Percentiles rank a stretch among this genome's conserved stretches.
Evolutionary conservation across 2,329 filamentous ascomycete species (phyloP).

Genomic region (Cryphonectria naterciae): DNA sequence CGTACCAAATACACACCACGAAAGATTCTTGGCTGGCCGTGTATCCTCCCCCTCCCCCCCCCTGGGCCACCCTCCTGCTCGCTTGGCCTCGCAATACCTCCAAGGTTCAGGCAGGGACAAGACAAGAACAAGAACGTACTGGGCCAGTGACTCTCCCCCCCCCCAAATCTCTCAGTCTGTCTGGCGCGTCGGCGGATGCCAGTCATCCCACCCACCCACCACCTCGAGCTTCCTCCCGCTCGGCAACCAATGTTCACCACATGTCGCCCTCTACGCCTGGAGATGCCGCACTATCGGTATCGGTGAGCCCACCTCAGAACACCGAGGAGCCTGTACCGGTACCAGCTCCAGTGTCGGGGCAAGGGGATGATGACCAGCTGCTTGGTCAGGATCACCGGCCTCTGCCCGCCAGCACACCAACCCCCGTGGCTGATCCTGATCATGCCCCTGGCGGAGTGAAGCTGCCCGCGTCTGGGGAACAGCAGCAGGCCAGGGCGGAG

Average conservation of each 20-base stretch:
- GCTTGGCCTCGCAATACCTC: neutral
- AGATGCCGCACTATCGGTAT: slow-evolving; percentile 54
- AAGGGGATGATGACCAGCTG: slow-evolving; percentile 11
- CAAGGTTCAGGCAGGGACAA: neutral
- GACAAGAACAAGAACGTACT: neutral
- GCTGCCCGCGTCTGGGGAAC: slow-evolving; percentile 22
- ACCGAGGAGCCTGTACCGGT: slow-evolving; percentile 43
- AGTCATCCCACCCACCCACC: slow-evolving; percentile 37
- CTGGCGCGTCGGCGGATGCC: slow-evolving; percentile 29
- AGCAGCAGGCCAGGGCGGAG: slow-evolving; percentile 14
- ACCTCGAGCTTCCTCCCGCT: slow-evolving; percentile 39
- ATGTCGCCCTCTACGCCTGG: slow-evolving; percentile 58
- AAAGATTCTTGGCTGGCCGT: slow-evolving; percentile 11
- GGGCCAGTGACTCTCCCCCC: neutral
- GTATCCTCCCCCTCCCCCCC: slow-evolving; percentile 4
- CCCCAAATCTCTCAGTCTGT: neutral
- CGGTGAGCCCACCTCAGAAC: slow-evolving; percentile 30
- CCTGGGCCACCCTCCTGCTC: neutral
- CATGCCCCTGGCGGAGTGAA: slow-evolving; percentile 24
- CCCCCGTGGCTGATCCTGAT: slow-evolving; percentile 3
- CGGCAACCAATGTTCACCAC: slow-evolving; percentile 55
- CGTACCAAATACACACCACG: slow-evolving; percentile 21
- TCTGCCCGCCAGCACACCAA: slow-evolving; percentile 6
- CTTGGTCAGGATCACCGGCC: slow-evolving; percentile 18
- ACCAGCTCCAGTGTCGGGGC: slow-evolving; percentile 17